Evolutionary conservation across 306 rosid genomes (phyloP), one percentile per base, ranked within the genome.

Genomic region (Mimosa bimucronata): DNA sequence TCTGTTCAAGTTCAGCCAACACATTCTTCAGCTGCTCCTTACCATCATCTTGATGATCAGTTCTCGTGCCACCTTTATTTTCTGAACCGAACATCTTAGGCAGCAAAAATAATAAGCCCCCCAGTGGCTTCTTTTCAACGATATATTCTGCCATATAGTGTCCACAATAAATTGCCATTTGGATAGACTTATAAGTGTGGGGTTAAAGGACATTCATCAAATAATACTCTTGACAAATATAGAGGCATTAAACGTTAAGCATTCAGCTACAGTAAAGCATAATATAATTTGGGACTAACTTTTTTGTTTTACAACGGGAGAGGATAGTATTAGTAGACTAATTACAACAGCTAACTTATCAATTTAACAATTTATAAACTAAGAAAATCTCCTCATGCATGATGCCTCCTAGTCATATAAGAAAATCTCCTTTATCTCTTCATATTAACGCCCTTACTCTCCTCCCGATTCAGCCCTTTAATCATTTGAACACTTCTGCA

Each of bases 31-130:
- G 75, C 68, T 16, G 78, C 79, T 75, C 91, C 23, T 75, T 66
- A 41, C 77, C 89, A 71, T 78, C 87, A 75, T 80, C 87, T 61
- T 77, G 83, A 76, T 71, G 71, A 77, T 55, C 82, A 85, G 82
- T 80, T 72, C 50, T 83, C 46, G 5, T 48, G 41, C 73, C 84
- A 68, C 83, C 88, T 80, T 76, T 80, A 80, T 81, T 84, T 70
- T 85, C 92, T 50, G 72, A 79, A 76, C 80, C 81, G 84, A 93
- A 83, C 82, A 88, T 83, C 86, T 69, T 92, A 77, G 99, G 99
- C 78, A 96, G 92, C 86, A 96, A 82, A 84, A 93, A 84, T 85
- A 96, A 81, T 41, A 96, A 86, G 73, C 99, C 99, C 71, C 97
- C 99, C 46, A 96, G 79, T 81, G 97, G 97, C 85, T 90, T 90